Evolutionary conservation across 805 yeast species (phyloP).

Genomic region (Sugiyamaella qingdaonensis): DNA sequence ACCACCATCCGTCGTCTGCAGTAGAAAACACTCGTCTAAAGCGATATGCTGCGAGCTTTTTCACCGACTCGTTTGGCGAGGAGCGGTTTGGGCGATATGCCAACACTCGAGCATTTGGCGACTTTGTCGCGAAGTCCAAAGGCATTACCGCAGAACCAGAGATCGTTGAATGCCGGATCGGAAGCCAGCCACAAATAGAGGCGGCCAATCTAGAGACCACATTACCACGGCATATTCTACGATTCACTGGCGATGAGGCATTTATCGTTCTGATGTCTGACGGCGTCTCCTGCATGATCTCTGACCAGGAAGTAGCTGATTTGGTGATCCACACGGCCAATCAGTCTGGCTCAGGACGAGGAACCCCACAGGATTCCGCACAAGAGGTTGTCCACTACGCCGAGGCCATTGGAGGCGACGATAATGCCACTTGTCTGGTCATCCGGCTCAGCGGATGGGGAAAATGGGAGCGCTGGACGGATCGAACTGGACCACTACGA

Average conservation of each 20-base stretch:
- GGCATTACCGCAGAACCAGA: slow-evolving; percentile 96
- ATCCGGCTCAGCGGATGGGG: slow-evolving; percentile 89
- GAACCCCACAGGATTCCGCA: slow-evolving; percentile 83
- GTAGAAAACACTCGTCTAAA: slow-evolving; percentile 70
- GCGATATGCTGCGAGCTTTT: slow-evolving; percentile 56
- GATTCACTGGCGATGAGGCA: slow-evolving; percentile 78
- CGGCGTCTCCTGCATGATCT: slow-evolving; percentile 75
- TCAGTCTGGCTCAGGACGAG: slow-evolving; percentile 53
- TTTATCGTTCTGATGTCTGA: slow-evolving; percentile 81
- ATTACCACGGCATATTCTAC: slow-evolving; percentile 30
- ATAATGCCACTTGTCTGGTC: slow-evolving; percentile 90
- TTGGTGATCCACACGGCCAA: slow-evolving; percentile 63
- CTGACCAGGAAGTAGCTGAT: slow-evolving; percentile 91
- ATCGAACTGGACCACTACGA: slow-evolving; percentile 76
- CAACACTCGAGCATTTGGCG: slow-evolving; percentile 94
- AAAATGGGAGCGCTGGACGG: slow-evolving; percentile 62
- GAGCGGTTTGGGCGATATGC: slow-evolving; percentile 79
- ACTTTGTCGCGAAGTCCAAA: slow-evolving; percentile 66
- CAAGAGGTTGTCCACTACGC: slow-evolving; percentile 79
- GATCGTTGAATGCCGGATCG: slow-evolving; percentile 61
- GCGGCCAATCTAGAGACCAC: slow-evolving; percentile 4
- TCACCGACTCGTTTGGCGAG: slow-evolving; percentile 90
- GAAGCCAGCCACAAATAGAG: slow-evolving; percentile 38
- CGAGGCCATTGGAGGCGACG: slow-evolving; percentile 85
- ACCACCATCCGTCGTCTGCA: slow-evolving; percentile 85